These are phyloP conservation scores for Zarea fungicola DNA, from an alignment of 2,329 filamentous ascomycete genomes.

Conservation along the genomic window DNA sequence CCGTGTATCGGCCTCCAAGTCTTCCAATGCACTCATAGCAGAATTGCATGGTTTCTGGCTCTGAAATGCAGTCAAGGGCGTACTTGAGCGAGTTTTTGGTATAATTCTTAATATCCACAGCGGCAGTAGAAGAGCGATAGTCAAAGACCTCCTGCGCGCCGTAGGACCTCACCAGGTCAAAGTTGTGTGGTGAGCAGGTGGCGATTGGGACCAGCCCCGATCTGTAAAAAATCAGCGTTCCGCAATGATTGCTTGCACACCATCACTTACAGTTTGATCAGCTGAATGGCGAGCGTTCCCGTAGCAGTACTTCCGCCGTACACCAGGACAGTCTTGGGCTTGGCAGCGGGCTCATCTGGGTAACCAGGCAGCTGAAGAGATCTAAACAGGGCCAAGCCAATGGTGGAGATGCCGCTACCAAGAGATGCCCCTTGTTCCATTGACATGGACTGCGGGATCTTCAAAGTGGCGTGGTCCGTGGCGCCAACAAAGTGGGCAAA, in stretches of 20 bases:
- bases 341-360: slow-evolving; percentile 11
- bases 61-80: slow-evolving; percentile 34
- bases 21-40: slow-evolving; percentile 33
- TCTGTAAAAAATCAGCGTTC: slow-evolving; percentile 1
- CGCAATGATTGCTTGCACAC: no score
- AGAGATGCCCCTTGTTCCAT: slow-evolving; percentile 21
- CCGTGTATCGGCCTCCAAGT: slow-evolving; percentile 30
- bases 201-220: slow-evolving; percentile 15
- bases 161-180: slow-evolving; percentile 28
- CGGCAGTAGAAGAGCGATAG: slow-evolving; percentile 21
- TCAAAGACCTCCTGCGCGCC: slow-evolving; percentile 38
- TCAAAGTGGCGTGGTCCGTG: slow-evolving; percentile 17
- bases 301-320: slow-evolving; percentile 39
- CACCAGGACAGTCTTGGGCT: slow-evolving; percentile 32
- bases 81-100: slow-evolving; percentile 32
- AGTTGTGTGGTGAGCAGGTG: slow-evolving; percentile 23
- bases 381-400: slow-evolving; percentile 25
- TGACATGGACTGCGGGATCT: slow-evolving; percentile 21
- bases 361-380: slow-evolving; percentile 22
- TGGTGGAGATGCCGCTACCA: slow-evolving; percentile 20
- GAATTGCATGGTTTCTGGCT: slow-evolving; percentile 23
- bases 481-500: slow-evolving; percentile 25
- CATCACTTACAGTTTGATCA: no score
- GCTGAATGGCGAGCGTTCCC: slow-evolving; percentile 40
- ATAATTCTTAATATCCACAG: slow-evolving; percentile 28